These are phyloP conservation scores for Populus ilicifolia DNA, from an alignment of 345 rosid genomes.

Conservation along the genomic window DNA sequence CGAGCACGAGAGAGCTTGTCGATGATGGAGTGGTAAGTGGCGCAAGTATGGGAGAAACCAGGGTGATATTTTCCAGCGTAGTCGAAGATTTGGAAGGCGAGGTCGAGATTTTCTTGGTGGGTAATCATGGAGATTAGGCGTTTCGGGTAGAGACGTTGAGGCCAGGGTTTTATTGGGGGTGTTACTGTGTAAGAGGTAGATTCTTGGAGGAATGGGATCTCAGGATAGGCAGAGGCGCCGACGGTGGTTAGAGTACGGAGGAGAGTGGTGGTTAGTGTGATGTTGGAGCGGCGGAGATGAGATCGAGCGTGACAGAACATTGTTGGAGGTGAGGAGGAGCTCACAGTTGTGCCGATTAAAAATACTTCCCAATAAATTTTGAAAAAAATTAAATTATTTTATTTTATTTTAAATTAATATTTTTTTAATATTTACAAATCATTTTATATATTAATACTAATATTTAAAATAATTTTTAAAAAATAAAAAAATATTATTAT, in stretches of 20 bases:
- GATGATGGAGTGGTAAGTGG: constrained; percentile 73
- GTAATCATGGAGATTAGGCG: constrained; percentile 69
- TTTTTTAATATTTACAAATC: no score
- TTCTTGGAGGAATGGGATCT: constrained; percentile 20
- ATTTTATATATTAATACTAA: no score
- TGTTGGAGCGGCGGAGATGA: background rate
- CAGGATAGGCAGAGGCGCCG: constrained; percentile 7
- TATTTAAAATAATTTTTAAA: no score
- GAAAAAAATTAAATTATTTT: no score
- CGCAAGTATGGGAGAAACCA: constrained; percentile 57
- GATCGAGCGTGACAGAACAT: background rate
- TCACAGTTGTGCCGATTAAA: no score
- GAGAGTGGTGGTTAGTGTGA: background rate
- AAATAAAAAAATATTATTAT: no score
- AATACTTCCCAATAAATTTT: no score
- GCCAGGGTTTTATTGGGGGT: constrained; percentile 89
- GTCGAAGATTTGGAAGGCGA: constrained; percentile 79
- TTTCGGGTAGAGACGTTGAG: constrained; percentile 67
- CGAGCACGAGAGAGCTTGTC: constrained; percentile 81
- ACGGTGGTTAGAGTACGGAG: constrained; percentile 7
- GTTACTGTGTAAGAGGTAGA: constrained; percentile 40
- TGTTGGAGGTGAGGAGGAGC: background rate
- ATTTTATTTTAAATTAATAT: no score
- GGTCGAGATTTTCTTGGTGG: constrained; percentile 76
- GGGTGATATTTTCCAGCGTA: constrained; percentile 78